Conservation (phyloP, 179 eudicot genomes). For the Spinacia oleracea region DNA sequence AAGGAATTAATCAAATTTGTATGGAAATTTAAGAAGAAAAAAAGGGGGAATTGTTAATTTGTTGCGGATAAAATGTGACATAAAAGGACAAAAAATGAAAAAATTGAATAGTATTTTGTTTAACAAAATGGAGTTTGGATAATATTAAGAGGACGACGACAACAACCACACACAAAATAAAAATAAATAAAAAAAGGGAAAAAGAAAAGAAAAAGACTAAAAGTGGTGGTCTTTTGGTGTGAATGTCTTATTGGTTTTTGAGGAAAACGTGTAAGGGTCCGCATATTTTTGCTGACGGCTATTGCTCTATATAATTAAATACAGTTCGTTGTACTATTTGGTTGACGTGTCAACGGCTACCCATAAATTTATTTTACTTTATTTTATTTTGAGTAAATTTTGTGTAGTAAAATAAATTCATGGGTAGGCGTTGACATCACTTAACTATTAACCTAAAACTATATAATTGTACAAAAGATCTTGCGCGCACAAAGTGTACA, state of each 20-base stretch:
- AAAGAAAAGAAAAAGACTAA: background rate
- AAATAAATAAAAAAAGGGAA: background rate
- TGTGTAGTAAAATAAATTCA: no score
- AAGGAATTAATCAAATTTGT: background rate
- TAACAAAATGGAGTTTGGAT: conserved; percentile 19
- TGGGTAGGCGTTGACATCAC: no score
- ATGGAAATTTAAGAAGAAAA: background rate
- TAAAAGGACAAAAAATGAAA: conserved; percentile 18
- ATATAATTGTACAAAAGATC: no score
- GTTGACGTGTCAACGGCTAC: conserved; percentile 23
- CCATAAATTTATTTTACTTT: background rate
- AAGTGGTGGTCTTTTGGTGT: background rate
- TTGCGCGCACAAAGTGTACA: no score
- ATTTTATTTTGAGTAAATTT: background rate
- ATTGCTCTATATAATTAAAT: background rate
- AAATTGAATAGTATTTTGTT: background rate
- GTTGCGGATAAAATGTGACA: conserved; percentile 30
- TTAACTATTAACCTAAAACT: no score
- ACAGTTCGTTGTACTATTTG: no score
- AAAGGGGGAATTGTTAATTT: background rate
- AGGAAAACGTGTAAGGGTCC: conserved; percentile 20
- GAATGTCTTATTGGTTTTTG: background rate
- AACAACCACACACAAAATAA: background rate
- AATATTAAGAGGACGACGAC: conserved; percentile 5
- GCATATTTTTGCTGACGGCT: conserved; percentile 20